Conservation (phyloP, 441 rosid genomes). For the Jatropha podagrica region DNA sequence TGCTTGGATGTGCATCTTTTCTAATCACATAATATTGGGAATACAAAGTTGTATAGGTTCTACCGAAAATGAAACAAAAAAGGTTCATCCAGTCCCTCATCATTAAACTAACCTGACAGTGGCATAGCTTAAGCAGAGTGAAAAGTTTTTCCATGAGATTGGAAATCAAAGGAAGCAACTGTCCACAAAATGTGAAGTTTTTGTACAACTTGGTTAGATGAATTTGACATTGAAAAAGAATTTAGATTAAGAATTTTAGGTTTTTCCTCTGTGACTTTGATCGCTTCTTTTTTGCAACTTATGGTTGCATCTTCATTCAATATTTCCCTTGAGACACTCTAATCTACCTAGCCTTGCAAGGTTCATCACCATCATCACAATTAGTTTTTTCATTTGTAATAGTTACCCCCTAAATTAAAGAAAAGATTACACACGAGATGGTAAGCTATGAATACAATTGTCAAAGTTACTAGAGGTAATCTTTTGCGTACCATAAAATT, state of each 20-base stretch:
- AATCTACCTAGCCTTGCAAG: background rate
- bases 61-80: background rate
- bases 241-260: background rate
- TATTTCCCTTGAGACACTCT: background rate
- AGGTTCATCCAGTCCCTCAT: background rate
- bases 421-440: background rate
- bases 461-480: too few relatives aligned
- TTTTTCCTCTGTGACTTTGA: background rate
- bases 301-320: background rate
- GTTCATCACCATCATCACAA: background rate
- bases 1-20: background rate
- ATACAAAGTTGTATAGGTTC: background rate
- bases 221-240: background rate
- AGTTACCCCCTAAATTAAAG: too few relatives aligned
- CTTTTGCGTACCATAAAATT: background rate
- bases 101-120: background rate
- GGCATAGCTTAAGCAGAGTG: background rate
- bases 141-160: background rate
- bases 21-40: background rate
- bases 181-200: background rate
- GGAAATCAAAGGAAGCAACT: background rate
- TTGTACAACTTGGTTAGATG: background rate
- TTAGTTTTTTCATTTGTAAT: too few relatives aligned
- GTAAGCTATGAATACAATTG: background rate
- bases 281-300: background rate